Conservation (phyloP, 306 rosid genomes). For the Begonia masoniana region DNA sequence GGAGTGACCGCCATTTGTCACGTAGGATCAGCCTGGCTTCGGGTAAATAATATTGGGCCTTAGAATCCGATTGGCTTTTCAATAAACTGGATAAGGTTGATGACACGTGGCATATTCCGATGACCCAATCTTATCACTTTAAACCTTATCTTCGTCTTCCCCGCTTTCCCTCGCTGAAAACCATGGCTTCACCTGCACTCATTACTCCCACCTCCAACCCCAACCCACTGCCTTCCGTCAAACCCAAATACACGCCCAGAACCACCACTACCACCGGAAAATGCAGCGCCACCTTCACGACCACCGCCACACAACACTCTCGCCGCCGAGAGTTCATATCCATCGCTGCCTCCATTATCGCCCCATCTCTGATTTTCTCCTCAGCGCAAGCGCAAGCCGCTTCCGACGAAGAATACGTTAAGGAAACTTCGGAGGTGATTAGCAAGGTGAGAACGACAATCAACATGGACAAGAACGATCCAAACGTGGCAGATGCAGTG, state of each 20-base stretch:
- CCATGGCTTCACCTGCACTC: slow-evolving; percentile 76
- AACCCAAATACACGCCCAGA: slow-evolving; percentile 16
- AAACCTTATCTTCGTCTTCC: background rate
- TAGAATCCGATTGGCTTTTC: too few species aligned
- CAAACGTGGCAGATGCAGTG: slow-evolving; percentile 59
- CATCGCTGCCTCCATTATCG: slow-evolving; percentile 21
- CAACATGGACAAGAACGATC: slow-evolving; percentile 59
- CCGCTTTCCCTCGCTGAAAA: slow-evolving; percentile 1
- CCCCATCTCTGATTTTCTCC: slow-evolving; percentile 24
- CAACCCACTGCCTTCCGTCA: slow-evolving; percentile 39
- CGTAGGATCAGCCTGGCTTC: too few species aligned
- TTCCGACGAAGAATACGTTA: slow-evolving; percentile 68
- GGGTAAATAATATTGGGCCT: too few species aligned
- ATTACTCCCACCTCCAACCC: slow-evolving; percentile 78
- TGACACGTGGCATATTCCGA: slow-evolving; percentile 68
- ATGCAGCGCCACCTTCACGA: background rate
- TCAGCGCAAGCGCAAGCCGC: slow-evolving; percentile 41
- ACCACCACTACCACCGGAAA: slow-evolving; percentile 12
- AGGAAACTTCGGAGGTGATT: slow-evolving; percentile 67
- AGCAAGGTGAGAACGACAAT: slow-evolving; percentile 61
- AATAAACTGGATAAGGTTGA: slow-evolving; percentile 59
- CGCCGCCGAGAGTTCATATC: slow-evolving; percentile 76
- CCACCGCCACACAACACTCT: slow-evolving; percentile 2
- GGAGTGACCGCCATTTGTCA: too few species aligned
- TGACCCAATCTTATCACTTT: slow-evolving; percentile 3